Conservation (phyloP, 257 asterid genomes). For the Mentha longifolia region DNA sequence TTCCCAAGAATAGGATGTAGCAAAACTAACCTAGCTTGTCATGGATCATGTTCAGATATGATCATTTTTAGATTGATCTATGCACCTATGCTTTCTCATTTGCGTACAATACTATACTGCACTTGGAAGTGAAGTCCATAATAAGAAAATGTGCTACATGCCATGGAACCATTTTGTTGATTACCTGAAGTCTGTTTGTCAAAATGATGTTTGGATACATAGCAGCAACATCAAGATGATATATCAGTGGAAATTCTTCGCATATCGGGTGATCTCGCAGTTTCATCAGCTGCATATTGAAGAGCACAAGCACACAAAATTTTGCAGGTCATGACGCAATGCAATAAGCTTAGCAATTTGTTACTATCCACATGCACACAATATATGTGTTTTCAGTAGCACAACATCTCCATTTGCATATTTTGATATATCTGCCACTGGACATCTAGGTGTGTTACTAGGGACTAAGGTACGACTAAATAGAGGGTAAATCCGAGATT, state of each 20-base stretch:
- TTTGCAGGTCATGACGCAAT: conserved; percentile 29
- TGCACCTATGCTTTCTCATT: conserved; percentile 20
- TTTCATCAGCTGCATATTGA: conserved; percentile 65
- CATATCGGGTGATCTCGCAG: conserved; percentile 77
- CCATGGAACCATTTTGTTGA: conserved; percentile 32
- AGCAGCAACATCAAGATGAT: conserved; percentile 99
- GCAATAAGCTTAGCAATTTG: conserved; percentile 26
- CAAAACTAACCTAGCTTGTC: conserved; percentile 13
- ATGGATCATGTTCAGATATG: conserved; percentile 25
- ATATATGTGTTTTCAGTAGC: not conserved
- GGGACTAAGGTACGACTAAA: too few species aligned
- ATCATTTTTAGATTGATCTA: conserved; percentile 15
- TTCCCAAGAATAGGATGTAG: conserved; percentile 14
- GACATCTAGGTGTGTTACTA: too few species aligned
- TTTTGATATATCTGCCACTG: not conserved
- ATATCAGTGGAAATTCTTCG: conserved; percentile 94
- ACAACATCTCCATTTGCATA: conserved; percentile 19
- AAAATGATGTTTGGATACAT: conserved; percentile 98
- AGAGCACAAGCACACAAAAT: conserved; percentile 36
- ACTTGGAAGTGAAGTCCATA: conserved; percentile 21
- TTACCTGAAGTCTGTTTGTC: conserved; percentile 99
- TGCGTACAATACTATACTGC: conserved; percentile 22
- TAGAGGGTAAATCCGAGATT: not conserved
- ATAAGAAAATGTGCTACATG: conserved; percentile 26
- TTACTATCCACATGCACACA: not conserved